phyloP scores from a whole-genome alignment of 345 rosid species.

The Hevea brasiliensis region DNA sequence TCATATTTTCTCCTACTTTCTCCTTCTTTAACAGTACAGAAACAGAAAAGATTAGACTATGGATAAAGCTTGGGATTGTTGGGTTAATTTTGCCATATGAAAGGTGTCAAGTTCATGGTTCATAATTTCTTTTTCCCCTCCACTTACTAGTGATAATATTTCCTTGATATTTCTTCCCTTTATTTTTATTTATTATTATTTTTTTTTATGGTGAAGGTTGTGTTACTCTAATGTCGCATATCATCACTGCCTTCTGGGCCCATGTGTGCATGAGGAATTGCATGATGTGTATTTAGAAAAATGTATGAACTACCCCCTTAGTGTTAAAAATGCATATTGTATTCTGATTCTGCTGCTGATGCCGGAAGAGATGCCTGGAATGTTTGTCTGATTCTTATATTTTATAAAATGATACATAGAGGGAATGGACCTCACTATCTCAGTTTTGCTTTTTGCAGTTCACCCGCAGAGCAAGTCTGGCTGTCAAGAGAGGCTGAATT shows the following conservation, averaged over 20 bases:
- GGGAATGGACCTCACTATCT: neutral
- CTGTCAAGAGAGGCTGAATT: neutral
- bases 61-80: neutral
- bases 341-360: neutral
- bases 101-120: neutral
- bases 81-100: neutral
- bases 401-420: neutral
- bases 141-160: neutral
- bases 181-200: too few species aligned
- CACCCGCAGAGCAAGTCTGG: neutral
- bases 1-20: too few species aligned
- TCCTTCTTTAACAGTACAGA: too few species aligned
- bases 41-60: neutral
- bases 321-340: neutral
- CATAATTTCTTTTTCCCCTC: neutral
- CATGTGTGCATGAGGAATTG: neutral
- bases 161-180: too few species aligned
- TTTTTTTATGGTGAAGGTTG: neutral
- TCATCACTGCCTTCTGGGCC: neutral
- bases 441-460: neutral
- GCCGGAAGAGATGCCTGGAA: slow-evolving; percentile 7
- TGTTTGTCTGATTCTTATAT: neutral
- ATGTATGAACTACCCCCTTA: neutral
- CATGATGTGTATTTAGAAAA: neutral
- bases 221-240: neutral